Evolutionary conservation across 2,329 filamentous ascomycete species (phyloP).

Genomic region (Penicillium corylophilum): DNA sequence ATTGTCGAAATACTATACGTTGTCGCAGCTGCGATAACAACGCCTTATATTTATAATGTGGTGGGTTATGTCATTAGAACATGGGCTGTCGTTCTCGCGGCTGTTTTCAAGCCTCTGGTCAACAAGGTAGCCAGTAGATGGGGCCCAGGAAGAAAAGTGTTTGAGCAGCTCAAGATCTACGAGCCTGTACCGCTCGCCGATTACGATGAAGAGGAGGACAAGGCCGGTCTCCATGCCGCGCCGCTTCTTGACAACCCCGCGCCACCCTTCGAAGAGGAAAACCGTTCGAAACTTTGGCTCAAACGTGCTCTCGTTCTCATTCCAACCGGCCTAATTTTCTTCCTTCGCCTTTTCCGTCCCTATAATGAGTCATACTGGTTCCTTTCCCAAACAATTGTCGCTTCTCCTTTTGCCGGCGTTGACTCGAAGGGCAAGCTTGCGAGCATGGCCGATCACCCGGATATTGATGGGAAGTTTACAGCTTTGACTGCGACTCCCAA

Average conservation of each 20-base stretch:
- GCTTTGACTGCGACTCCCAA: constrained; percentile 11
- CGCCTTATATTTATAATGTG: constrained; percentile 24
- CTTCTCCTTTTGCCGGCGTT: constrained; percentile 17
- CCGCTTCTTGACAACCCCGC: constrained; percentile 11
- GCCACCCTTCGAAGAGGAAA: neutral
- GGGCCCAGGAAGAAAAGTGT: constrained; percentile 3
- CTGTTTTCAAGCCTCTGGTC: constrained; percentile 4
- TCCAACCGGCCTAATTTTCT: constrained; percentile 20
- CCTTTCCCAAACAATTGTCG: constrained; percentile 19
- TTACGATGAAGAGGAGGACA: constrained; percentile 18
- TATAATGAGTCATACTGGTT: constrained; percentile 19
- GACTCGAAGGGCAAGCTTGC: constrained; percentile 14
- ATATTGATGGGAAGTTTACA: constrained; percentile 14
- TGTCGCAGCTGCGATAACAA: constrained; percentile 24
- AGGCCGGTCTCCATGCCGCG: constrained; percentile 4
- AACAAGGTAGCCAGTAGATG: neutral
- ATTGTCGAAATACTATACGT: constrained; percentile 31
- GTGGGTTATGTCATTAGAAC: constrained; percentile 27
- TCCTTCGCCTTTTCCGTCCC: constrained; percentile 30
- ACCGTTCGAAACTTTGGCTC: constrained; percentile 8
- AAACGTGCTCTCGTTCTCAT: constrained; percentile 23
- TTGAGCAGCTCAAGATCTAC: constrained; percentile 13
- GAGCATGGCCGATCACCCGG: constrained; percentile 10
- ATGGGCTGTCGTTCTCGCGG: constrained; percentile 4
- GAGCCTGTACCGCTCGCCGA: constrained; percentile 14